Base-by-base conservation (phyloP, 192 early-diverging fungal genomes). In the Polychytrium aggregatum region DNA sequence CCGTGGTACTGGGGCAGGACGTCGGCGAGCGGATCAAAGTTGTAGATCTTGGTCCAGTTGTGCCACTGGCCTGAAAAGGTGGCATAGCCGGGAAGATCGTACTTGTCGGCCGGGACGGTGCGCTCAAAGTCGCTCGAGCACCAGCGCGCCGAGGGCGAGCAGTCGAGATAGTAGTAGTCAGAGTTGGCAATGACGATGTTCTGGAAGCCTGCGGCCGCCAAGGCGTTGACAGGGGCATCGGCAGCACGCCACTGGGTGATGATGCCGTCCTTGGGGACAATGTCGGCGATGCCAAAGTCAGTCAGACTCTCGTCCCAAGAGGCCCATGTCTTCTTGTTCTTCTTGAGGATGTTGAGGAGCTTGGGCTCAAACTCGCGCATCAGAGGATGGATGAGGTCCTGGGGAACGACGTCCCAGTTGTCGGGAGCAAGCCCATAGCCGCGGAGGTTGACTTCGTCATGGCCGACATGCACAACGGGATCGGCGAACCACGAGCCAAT, bases 211-310 rank as follows among this genome's bases (percentile, higher is more conserved):
- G 17, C 16, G 13, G 21, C 22, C 6, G 31, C 25, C 24, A 37
- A n/a, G 20, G 16, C 26, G 59, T 30, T 11, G 24, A 24, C 27
- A 50, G 37, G 24, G 55, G 41, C 0, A 51, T 64, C 36, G 53
- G 78, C 77, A 26, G 73, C 80, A 83, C 86, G n/a, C n/a, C n/a
- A n/a, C n/a, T 38, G 83, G 67, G 62, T 88, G 82, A 26, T 82
- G 63, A 18, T 84, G 59, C 8, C 70, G 35, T 58, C 75, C 41
- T 79, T 71, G 43, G 27, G 37, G 17, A 29, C 28, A 10, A 42
- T 41, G 8, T 33, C 37, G 34, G 16, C 43, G 24, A 14, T 16
- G 22, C 31, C 21, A 13, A 52, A 37, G 22, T n/a, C n/a, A n/a
- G n/a, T n/a, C n/a, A n/a, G n/a, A n/a, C n/a, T n/a, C n/a, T n/a